Percentiles rank a stretch among this genome's conserved stretches.
These are phyloP conservation scores for Mycena albidolilacea DNA, from an alignment of 768 basidiomycete species.

Conservation along the genomic window DNA sequence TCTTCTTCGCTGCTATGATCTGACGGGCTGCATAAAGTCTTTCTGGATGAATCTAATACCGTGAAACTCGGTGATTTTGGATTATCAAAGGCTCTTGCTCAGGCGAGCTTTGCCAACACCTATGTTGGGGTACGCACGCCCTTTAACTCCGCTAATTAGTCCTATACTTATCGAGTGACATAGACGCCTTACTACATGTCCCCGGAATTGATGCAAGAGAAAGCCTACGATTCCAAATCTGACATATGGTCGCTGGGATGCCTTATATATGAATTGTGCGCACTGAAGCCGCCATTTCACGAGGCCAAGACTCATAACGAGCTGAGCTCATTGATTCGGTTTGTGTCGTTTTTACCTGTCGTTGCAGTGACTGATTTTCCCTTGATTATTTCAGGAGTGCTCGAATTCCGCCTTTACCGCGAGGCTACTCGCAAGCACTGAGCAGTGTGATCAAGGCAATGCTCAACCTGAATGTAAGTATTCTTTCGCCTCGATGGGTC, in stretches of 20 bases:
- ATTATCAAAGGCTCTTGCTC: constrained; percentile 90
- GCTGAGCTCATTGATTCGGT: constrained; percentile 87
- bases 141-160: neutral
- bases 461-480: constrained; percentile 83
- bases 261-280: constrained; percentile 96
- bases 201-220: constrained; percentile 97
- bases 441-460: constrained; percentile 87
- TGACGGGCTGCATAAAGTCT: constrained; percentile 67
- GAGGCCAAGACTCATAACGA: constrained; percentile 93
- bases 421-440: constrained; percentile 83
- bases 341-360: constrained; percentile 36
- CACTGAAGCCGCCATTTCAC: constrained; percentile 93
- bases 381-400: constrained; percentile 70
- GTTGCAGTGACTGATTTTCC: constrained; percentile 1
- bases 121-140: constrained; percentile 89
- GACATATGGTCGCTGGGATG: constrained; percentile 99
- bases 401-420: constrained; percentile 91
- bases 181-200: constrained; percentile 99
- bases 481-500: neutral
- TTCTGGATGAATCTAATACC: constrained; percentile 86
- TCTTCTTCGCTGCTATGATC: neutral
- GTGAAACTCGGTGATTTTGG: constrained; percentile 99
- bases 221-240: constrained; percentile 96
- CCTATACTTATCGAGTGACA: neutral
- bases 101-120: constrained; percentile 93